Evolutionary conservation across 192 early-diverging fungal genomes (phyloP), one percentile per base, ranked within the genome.

Genomic region (Chytriomyces sp.): DNA sequence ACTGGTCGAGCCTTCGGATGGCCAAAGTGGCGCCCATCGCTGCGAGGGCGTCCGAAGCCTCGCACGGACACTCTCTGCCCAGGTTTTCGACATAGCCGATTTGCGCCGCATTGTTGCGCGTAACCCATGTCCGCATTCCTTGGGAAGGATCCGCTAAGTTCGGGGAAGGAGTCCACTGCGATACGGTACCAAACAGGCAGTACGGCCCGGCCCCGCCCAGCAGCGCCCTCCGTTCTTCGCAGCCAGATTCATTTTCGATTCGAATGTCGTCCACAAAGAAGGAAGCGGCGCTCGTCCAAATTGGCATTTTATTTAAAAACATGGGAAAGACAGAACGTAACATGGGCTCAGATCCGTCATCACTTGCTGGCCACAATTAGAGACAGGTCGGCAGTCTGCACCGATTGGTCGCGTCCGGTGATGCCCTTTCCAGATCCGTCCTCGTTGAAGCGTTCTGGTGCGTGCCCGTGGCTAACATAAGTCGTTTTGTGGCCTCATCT

Each of bases 401-500:
- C n/a, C 12, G 52, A 30, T n/a, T 78, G 49, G 37, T 85, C 83
- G 25, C 85, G 60, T n/a, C 85, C 85, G 8, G 71, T 77, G 14
- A 86, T 5, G 14, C 85, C 85, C 7, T 61, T 59, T 34, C 85
- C 85, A 40, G 52, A 60, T 39, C 85, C 85, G 64, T 76, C 72
- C 22, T 74, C 72, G 40, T 72, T 79, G 67, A 77, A 78, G 3
- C 80, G 69, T 10, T 78, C 64, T 78, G 74, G 73, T 81, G 80
- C n/a, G 74, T 64, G 19, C 79, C 79, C 5, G 79, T 56, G 49
- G 44, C 33, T 59, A 14, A 76, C 59, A 63, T 84, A 73, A 4
- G 82, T 84, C 75, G 64, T 36, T 80, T 72, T 17, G 57, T 38
- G 22, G 77, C 70, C 36, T 66, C 79, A 52, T 80, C 79, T 22